phyloP scores from a whole-genome alignment of 2,329 filamentous ascomycete genomes.

The Trichoderma harzianum region DNA sequence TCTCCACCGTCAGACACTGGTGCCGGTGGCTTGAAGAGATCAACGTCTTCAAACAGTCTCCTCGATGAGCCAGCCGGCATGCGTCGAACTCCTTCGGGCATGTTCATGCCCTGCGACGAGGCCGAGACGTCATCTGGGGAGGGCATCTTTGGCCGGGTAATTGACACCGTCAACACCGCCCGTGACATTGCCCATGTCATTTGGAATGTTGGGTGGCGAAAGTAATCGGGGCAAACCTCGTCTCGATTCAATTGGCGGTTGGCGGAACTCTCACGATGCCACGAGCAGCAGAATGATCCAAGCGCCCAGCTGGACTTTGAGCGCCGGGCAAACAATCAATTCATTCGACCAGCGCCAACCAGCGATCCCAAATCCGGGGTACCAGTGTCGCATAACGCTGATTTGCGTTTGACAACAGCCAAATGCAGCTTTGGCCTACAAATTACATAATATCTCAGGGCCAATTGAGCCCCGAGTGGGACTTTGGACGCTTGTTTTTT shows the following conservation, averaged over 20 bases:
- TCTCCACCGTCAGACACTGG: constrained; percentile 25
- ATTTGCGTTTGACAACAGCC: background rate
- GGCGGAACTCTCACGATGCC: background rate
- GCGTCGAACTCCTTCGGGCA: constrained; percentile 77
- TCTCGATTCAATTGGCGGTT: background rate
- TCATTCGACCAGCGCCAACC: background rate
- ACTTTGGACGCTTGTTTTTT: constrained; percentile 3
- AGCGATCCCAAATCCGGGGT: constrained; percentile 7
- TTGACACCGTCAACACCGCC: constrained; percentile 75
- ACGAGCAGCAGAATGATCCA: constrained; percentile 5
- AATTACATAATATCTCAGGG: constrained; percentile 2
- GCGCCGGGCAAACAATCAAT: background rate
- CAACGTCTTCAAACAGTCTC: constrained; percentile 48
- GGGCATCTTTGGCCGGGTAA: constrained; percentile 72
- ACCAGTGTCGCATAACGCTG: constrained; percentile 3
- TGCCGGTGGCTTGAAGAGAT: constrained; percentile 41
- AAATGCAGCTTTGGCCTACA: background rate
- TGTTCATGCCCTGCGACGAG: constrained; percentile 87
- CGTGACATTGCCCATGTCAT: constrained; percentile 69
- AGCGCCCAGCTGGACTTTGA: background rate
- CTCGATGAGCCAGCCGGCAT: constrained; percentile 58
- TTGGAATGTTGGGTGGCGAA: constrained; percentile 67
- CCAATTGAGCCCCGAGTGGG: background rate
- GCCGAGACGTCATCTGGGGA: constrained; percentile 58
- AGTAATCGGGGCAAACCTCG: constrained; percentile 34